Conservation (phyloP, 108 stramenopile species). For the Cyclotella atomus region DNA sequence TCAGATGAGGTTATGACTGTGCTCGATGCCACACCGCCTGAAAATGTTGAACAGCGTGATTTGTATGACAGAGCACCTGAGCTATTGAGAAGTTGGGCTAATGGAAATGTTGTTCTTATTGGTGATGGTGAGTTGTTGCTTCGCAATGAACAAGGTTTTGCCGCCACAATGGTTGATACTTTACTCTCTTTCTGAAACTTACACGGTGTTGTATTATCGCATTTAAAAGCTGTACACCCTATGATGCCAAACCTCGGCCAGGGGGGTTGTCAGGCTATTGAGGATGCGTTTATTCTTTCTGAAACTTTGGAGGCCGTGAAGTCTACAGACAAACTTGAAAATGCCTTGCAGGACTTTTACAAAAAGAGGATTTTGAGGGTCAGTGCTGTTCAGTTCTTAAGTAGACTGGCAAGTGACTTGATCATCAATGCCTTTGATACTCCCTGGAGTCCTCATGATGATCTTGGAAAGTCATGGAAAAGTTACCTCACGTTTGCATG, state of each 20-base stretch:
- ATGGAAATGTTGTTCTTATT: conserved; percentile 92
- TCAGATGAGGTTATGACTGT: conserved; percentile 90
- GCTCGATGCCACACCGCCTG: conserved; percentile 91
- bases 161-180: too few relatives aligned
- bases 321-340: conserved; percentile 72
- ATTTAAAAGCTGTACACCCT: too few relatives aligned
- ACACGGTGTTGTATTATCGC: too few relatives aligned
- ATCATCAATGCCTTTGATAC: conserved; percentile 96
- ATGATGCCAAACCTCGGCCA: conserved; percentile 99
- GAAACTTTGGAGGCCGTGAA: conserved; percentile 82
- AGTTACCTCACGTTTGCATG: conserved; percentile 92
- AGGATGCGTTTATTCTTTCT: conserved; percentile 94
- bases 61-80: conserved; percentile 94
- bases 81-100: conserved; percentile 90
- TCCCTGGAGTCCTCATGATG: conserved; percentile 89
- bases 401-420: conserved; percentile 92
- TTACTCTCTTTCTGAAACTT: too few relatives aligned
- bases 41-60: conserved; percentile 95
- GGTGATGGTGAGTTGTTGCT: conserved; percentile 63
- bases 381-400: conserved; percentile 89
- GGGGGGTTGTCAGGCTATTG: conserved; percentile 97
- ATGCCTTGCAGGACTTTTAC: conserved; percentile 89
- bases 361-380: conserved; percentile 89
- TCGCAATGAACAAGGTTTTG: too few relatives aligned
- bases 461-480: conserved; percentile 89